Conservation (phyloP, 2,329 filamentous ascomycete genomes). For the Colletotrichum costaricense region DNA sequence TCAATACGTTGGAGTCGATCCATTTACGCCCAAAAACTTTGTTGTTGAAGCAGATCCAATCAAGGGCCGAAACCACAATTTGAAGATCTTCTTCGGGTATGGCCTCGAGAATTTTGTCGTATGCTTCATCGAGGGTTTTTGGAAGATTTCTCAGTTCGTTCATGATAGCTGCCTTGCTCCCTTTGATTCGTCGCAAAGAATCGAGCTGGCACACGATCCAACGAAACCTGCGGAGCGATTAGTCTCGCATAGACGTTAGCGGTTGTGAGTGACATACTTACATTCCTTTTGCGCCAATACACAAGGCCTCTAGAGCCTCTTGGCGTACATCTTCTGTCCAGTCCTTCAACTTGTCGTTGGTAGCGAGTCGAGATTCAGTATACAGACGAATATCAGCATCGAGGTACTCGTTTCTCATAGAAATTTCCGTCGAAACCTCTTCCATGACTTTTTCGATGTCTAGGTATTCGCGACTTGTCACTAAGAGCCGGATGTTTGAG, state of each 20-base stretch:
- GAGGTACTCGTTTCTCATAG: background rate
- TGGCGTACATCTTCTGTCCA: background rate
- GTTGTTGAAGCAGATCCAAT: background rate
- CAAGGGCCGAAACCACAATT: background rate
- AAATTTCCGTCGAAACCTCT: background rate
- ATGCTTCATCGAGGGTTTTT: background rate
- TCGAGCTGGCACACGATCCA: constrained; percentile 15
- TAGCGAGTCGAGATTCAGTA: accelerated
- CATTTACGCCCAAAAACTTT: background rate
- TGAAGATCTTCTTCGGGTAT: background rate
- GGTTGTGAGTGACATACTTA: background rate
- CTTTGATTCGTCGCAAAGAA: background rate
- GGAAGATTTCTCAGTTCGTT: background rate
- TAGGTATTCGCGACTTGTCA: background rate
- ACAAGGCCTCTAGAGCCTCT: background rate
- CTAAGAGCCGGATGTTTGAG: accelerated
- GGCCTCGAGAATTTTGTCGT: background rate
- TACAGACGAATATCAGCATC: background rate
- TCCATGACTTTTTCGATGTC: background rate
- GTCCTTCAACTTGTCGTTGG: accelerated
- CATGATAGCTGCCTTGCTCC: background rate
- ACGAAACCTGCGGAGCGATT: background rate
- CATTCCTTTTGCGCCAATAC: background rate
- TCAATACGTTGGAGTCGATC: accelerated
- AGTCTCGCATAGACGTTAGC: background rate